Percentiles rank a stretch among this genome's conserved stretches.
These are phyloP conservation scores for Cucurbita maxima DNA, from an alignment of 306 rosid genomes.

Conservation along the genomic window DNA sequence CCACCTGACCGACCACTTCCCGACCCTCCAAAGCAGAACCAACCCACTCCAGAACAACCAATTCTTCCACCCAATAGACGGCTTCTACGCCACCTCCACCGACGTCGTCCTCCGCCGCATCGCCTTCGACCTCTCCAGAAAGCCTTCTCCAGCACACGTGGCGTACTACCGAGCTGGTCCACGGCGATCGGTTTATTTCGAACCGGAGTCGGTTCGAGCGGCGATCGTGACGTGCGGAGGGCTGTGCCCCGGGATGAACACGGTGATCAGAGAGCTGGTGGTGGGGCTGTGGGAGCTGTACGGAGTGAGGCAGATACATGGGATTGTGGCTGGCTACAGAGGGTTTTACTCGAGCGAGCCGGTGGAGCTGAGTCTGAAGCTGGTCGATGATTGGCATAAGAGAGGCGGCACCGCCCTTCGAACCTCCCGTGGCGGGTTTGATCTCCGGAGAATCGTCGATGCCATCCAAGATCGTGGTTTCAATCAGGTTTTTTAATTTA, in stretches of 20 bases:
- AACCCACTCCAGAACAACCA: slow-evolving; percentile 27
- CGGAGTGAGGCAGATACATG: slow-evolving; percentile 53
- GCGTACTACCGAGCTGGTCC: slow-evolving; percentile 38
- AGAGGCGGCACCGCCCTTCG: slow-evolving; percentile 56
- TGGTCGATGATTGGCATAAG: slow-evolving; percentile 45
- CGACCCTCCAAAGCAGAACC: slow-evolving; percentile 8
- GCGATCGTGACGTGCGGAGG: slow-evolving; percentile 70
- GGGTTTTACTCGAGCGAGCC: slow-evolving; percentile 50
- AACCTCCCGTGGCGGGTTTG: slow-evolving; percentile 77
- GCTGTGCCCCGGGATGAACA: slow-evolving; percentile 67
- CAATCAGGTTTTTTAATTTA: slow-evolving; percentile 38
- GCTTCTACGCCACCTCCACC: slow-evolving; percentile 23
- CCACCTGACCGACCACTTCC: slow-evolving; percentile 16
- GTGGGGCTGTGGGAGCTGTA: slow-evolving; percentile 57
- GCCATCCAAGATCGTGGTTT: slow-evolving; percentile 37
- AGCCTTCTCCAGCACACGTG: not conserved
- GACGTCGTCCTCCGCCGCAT: slow-evolving; percentile 34
- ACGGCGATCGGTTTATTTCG: slow-evolving; percentile 16
- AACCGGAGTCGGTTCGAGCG: slow-evolving; percentile 15
- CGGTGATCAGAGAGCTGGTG: slow-evolving; percentile 71
- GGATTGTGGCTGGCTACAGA: slow-evolving; percentile 54
- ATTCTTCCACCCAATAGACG: slow-evolving; percentile 21
- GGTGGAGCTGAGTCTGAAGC: slow-evolving; percentile 20
- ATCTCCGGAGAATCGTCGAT: slow-evolving; percentile 48
- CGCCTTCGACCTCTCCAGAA: slow-evolving; percentile 22